phyloP scores from a whole-genome alignment of 768 basidiomycete species.

The Lactifluus hygrophoroides region DNA sequence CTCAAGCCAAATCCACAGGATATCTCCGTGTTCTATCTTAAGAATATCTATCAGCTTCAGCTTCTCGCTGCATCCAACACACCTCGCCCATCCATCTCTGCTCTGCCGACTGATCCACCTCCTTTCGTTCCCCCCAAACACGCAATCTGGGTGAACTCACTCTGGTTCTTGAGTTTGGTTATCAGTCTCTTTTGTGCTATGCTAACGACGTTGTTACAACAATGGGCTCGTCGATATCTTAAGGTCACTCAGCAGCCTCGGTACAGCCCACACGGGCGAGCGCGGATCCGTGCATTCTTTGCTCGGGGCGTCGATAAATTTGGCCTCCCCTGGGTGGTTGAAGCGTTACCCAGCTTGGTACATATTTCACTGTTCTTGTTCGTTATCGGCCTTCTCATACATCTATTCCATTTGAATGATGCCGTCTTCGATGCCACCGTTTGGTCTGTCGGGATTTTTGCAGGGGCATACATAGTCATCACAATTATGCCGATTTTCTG shows the following conservation, averaged over 20 bases:
- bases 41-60: background rate
- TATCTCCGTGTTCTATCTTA: background rate
- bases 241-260: background rate
- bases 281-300: background rate
- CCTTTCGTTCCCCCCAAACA: background rate
- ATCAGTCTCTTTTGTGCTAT: background rate
- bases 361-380: background rate
- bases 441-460: background rate
- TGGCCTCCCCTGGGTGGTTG: too few relatives aligned
- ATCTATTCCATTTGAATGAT: background rate
- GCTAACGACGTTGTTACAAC: background rate
- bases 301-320: too few relatives aligned
- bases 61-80: background rate
- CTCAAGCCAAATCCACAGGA: background rate
- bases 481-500: background rate
- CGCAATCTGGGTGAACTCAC: background rate
- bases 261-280: background rate
- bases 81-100: background rate
- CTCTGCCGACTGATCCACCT: background rate
- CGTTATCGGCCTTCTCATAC: background rate
- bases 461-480: background rate
- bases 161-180: background rate
- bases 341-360: too few relatives aligned
- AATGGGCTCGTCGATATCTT: background rate
- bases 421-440: background rate